Base-by-base conservation (phyloP, 2,329 filamentous ascomycete species). In the Aspergillus ochraceus region DNA sequence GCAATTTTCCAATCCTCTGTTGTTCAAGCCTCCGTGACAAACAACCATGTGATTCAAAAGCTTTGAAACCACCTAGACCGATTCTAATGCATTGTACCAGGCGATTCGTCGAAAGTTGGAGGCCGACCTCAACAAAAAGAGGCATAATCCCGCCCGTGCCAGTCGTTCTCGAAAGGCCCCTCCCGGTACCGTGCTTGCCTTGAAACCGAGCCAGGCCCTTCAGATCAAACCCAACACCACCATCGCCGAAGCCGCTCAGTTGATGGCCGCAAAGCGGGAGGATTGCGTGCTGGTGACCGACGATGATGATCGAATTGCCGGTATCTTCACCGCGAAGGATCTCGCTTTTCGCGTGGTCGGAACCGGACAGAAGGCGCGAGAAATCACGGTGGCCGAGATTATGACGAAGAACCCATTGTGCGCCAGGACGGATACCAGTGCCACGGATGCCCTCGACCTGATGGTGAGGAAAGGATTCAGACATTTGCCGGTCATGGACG, bases 341-440 rank as follows among this genome's bases (percentile, higher is more conserved):
- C 83, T 99, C 74, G 95, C 95, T 19, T 99, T 98, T 83, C 88
- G 95, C 60, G 95, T 99, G 11, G 94, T 99, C 26, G 95, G 94
- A 58, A 87, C 88, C 58, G 95, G 95, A 29, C 84, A 93, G 71
- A 96, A 97, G 81, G 90, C 95, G 32, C 89, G 87, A 75, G 91
- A 89, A 74, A 87, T 98, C 69, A 96, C 92, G 22, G 97, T 99
- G 74, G 90, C 92, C 67, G 93, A 98, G 74, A 99, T 99, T 77
- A 99, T 99, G 95, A 99, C 95, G 74, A 97, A 98, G 84, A 99
- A 99, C 80, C 95, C 95, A 11, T 86, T 99, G 17, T 99, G 95
- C 76, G 95, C 95, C 57, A 88, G 95, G 75, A 99, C 95, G 59
- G 95, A 99, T 74, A 99, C 95, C 36, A 98, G 94, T 77, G 95